These are phyloP conservation scores for Aspergillus panamensis DNA, from an alignment of 495 filamentous ascomycete species.

Conservation along the genomic window DNA sequence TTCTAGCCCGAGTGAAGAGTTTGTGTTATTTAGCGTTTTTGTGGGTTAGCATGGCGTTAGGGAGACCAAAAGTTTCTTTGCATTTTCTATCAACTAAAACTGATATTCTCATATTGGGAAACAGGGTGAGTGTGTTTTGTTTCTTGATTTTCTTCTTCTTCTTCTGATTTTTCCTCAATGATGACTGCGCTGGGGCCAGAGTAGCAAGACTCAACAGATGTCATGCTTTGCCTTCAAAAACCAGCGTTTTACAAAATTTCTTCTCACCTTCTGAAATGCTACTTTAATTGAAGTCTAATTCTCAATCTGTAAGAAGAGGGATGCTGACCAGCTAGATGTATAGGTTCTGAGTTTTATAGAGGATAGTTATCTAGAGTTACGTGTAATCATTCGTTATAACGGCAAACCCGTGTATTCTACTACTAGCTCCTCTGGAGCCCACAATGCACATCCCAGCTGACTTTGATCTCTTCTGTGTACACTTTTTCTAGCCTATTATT, in stretches of 20 bases:
- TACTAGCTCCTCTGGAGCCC: too few relatives aligned
- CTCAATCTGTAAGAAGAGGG: too few relatives aligned
- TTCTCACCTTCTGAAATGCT: conserved; percentile 49
- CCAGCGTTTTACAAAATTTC: conserved; percentile 46
- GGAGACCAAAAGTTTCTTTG: conserved; percentile 20
- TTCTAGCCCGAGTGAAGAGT: conserved; percentile 44
- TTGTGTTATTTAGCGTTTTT: conserved; percentile 2
- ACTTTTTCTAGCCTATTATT: not conserved
- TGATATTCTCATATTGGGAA: not conserved
- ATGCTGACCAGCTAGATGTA: too few relatives aligned
- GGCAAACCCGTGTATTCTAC: too few relatives aligned
- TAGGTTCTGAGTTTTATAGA: too few relatives aligned
- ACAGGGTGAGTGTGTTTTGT: not conserved
- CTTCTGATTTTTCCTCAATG: conserved; percentile 21
- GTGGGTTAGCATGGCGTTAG: conserved; percentile 31
- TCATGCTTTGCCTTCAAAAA: conserved; percentile 49
- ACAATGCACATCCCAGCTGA: too few relatives aligned
- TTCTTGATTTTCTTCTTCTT: not conserved
- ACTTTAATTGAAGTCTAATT: too few relatives aligned
- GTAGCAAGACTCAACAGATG: conserved; percentile 46
- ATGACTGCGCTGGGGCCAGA: conserved; percentile 59
- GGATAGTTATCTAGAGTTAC: too few relatives aligned
- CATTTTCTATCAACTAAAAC: conserved; percentile 1
- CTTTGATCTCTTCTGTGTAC: not conserved
- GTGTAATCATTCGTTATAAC: too few relatives aligned